phyloP scores from a whole-genome alignment of 169 alveolate genomes.

The Theileria luwenshuni region DNA sequence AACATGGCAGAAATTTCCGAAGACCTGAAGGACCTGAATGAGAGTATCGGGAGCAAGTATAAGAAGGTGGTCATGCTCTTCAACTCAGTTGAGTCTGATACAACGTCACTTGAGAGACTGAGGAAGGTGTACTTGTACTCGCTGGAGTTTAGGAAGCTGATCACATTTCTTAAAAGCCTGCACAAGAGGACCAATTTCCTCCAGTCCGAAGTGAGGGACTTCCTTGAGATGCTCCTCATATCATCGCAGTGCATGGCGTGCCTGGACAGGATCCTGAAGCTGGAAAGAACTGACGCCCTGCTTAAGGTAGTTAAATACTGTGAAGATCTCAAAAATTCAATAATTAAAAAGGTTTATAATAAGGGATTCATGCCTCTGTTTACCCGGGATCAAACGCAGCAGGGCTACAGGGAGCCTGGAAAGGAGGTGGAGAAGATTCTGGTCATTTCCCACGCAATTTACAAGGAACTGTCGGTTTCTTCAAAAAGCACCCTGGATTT shows the following conservation, averaged over 20 bases:
- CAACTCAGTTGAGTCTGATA: slow-evolving; percentile 33
- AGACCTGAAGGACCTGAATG: slow-evolving; percentile 18
- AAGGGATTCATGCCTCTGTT: slow-evolving; percentile 5
- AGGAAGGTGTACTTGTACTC: slow-evolving; percentile 34
- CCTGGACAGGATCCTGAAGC: not conserved
- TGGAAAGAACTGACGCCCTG: slow-evolving; percentile 29
- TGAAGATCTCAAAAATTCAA: slow-evolving; percentile 20
- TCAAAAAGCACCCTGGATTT: slow-evolving; percentile 32
- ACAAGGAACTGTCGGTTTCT: slow-evolving; percentile 38
- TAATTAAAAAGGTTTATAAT: slow-evolving; percentile 14
- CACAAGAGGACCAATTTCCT: not conserved
- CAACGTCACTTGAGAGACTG: slow-evolving; percentile 35
- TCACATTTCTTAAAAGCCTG: slow-evolving; percentile 13
- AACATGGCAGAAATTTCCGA: slow-evolving; percentile 17
- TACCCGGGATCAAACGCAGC: not conserved
- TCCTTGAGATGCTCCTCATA: slow-evolving; percentile 22
- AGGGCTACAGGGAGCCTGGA: not conserved
- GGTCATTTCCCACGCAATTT: slow-evolving; percentile 41
- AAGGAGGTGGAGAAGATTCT: slow-evolving; percentile 16
- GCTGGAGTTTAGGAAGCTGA: slow-evolving; percentile 41
- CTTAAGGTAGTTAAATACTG: slow-evolving; percentile 15
- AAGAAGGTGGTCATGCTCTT: slow-evolving; percentile 24
- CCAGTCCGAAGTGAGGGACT: slow-evolving; percentile 20
- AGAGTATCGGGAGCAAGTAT: slow-evolving; percentile 19
- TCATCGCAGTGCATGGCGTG: not conserved